Conservation (phyloP, 1,139 yeast species). For the Kodamaea suecica region DNA sequence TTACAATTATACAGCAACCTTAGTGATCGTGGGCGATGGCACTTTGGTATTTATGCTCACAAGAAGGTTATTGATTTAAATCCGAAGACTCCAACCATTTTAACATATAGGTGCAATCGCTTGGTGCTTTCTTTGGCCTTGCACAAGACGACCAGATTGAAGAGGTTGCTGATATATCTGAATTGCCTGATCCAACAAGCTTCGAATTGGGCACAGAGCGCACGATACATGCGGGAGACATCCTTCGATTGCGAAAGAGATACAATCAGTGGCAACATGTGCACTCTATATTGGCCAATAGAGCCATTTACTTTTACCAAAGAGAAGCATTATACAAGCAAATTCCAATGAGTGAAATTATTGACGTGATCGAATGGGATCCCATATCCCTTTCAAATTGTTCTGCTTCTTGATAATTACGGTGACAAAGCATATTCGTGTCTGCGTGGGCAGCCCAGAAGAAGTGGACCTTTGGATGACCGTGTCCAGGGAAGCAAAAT, state of each 20-base stretch:
- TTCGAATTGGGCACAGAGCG: conserved; percentile 23
- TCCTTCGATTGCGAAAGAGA: conserved; percentile 38
- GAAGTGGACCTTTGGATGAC: conserved; percentile 27
- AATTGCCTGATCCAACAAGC: neutral
- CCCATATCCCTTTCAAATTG: conserved; percentile 41
- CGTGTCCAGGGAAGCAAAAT: neutral
- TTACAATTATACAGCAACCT: conserved; percentile 26
- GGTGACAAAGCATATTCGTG: conserved; percentile 41
- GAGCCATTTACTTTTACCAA: conserved; percentile 41
- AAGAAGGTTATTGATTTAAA: conserved; percentile 39
- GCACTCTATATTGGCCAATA: conserved; percentile 43
- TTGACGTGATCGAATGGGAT: conserved; percentile 54
- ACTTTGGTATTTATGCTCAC: conserved; percentile 41
- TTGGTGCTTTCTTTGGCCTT: conserved; percentile 23
- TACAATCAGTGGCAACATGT: conserved; percentile 49
- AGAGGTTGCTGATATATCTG: conserved; percentile 2
- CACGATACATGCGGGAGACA: conserved; percentile 40
- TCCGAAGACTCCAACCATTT: conserved; percentile 34
- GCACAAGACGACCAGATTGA: conserved; percentile 19
- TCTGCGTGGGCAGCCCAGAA: conserved; percentile 45
- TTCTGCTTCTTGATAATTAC: conserved; percentile 52
- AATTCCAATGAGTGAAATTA: conserved; percentile 35
- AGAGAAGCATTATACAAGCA: conserved; percentile 21
- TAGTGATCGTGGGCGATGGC: conserved; percentile 33
- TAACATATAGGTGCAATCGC: conserved; percentile 40